Evolutionary conservation across 2,329 filamentous ascomycete species (phyloP).

Genomic region (Pseudogymnoascus sp.): DNA sequence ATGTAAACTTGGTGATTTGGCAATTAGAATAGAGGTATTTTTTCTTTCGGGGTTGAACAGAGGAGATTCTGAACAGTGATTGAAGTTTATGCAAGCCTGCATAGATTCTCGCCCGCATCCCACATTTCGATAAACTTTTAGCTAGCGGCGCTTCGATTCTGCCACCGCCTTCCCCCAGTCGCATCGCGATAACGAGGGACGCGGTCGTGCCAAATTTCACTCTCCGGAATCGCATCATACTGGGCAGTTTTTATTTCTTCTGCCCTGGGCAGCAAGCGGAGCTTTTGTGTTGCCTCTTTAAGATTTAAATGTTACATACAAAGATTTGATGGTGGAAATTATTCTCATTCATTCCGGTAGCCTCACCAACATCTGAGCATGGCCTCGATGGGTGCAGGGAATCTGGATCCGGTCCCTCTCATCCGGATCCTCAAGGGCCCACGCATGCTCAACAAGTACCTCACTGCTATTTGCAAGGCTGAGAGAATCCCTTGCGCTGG

Average conservation of each 20-base stretch:
- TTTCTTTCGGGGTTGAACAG: background rate
- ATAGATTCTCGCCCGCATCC: constrained; percentile 10
- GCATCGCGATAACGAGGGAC: constrained; percentile 9
- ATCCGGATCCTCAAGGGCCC: constrained; percentile 21
- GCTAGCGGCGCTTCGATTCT: constrained; percentile 3
- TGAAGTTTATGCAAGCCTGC: constrained; percentile 6
- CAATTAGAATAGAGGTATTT: background rate
- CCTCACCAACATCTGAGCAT: constrained; percentile 16
- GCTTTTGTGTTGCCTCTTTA: background rate
- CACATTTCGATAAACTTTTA: constrained; percentile 10
- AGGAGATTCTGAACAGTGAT: background rate
- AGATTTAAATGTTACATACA: background rate
- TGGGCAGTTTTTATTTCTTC: background rate
- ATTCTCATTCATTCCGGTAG: background rate
- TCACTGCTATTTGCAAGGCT: constrained; percentile 51
- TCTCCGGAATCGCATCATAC: constrained; percentile 4
- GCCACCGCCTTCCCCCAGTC: constrained; percentile 9
- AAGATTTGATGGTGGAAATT: constrained; percentile 7
- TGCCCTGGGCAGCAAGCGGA: constrained; percentile 7
- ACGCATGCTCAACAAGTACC: constrained; percentile 24
- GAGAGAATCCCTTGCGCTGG: constrained; percentile 73
- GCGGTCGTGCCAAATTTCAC: constrained; percentile 6
- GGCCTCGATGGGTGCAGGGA: constrained; percentile 28
- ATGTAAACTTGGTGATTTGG: constrained; percentile 10
- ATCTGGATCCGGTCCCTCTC: constrained; percentile 25